Conservation (phyloP, 306 rosid species). For the Prunus davidiana region DNA sequence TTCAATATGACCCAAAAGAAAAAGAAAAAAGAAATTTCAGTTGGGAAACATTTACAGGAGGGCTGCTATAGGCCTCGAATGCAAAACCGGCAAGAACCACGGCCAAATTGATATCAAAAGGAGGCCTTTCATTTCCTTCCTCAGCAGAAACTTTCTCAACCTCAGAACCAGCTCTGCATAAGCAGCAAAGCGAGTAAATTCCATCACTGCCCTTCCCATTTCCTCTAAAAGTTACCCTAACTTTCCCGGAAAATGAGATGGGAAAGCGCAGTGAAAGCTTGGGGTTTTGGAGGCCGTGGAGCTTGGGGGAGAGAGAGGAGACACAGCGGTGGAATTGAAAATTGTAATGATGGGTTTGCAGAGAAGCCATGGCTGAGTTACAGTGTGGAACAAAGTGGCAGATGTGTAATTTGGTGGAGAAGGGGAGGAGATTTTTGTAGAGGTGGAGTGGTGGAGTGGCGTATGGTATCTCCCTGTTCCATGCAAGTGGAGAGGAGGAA, state of each 20-base stretch:
- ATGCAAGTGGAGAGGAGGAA: background rate
- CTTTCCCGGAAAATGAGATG: conserved; percentile 26
- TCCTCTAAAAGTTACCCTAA: conserved; percentile 19
- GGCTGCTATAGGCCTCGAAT: conserved; percentile 78
- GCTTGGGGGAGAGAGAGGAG: conserved; percentile 29
- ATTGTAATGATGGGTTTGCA: conserved; percentile 32
- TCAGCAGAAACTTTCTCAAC: conserved; percentile 26
- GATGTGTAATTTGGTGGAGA: conserved; percentile 24
- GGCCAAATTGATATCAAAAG: conserved; percentile 83
- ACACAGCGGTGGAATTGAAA: conserved; percentile 41
- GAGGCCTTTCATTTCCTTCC: conserved; percentile 50
- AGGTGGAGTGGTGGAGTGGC: background rate
- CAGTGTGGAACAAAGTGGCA: conserved; percentile 27
- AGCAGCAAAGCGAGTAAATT: conserved; percentile 33
- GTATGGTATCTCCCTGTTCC: background rate
- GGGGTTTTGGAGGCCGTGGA: background rate
- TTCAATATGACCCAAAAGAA: conserved; percentile 3
- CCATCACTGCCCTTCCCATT: conserved; percentile 18
- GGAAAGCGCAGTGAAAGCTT: conserved; percentile 31
- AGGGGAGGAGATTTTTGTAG: background rate
- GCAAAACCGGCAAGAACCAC: conserved; percentile 93
- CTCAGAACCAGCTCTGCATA: conserved; percentile 43
- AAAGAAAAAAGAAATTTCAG: background rate
- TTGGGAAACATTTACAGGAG: conserved; percentile 46
- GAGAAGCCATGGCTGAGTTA: conserved; percentile 51